Evolutionary conservation across 75 land plant species (phyloP).

Genomic region (Sequoia sempervirens): DNA sequence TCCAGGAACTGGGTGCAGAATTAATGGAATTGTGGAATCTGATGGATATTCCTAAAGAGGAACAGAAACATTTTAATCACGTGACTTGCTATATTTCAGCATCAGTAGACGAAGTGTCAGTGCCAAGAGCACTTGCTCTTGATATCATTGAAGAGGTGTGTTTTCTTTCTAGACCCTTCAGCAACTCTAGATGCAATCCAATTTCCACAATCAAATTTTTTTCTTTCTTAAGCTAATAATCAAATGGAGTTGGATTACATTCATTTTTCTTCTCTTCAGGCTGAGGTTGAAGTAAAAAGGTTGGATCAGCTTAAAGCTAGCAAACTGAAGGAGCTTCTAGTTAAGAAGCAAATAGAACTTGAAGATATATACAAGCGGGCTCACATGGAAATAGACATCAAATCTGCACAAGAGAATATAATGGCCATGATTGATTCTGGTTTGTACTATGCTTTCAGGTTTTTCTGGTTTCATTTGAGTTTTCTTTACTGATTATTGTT

Average conservation of each 20-base stretch:
- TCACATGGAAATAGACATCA: conserved; percentile 26
- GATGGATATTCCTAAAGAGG: conserved; percentile 46
- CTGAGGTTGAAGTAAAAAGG: conserved; percentile 26
- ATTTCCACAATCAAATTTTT: not conserved
- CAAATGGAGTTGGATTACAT: not conserved
- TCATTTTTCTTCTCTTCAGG: conserved; percentile 14
- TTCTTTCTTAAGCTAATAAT: not conserved
- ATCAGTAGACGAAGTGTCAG: conserved; percentile 24
- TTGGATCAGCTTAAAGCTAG: conserved; percentile 18
- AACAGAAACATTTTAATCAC: conserved; percentile 40
- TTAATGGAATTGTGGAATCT: conserved; percentile 44
- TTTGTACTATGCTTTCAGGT: not conserved
- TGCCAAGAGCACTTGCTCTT: conserved; percentile 33
- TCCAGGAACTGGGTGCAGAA: conserved; percentile 36
- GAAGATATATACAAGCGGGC: conserved; percentile 25
- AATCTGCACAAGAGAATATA: conserved; percentile 14
- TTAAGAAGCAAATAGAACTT: conserved; percentile 22
- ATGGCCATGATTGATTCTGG: conserved; percentile 34
- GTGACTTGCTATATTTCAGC: conserved; percentile 34
- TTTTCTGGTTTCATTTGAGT: not conserved
- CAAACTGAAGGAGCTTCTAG: conserved; percentile 25
- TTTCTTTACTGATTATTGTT: not conserved
- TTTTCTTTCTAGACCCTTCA: not conserved
- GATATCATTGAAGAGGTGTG: conserved; percentile 43
- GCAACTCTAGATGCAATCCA: not conserved